These are phyloP conservation scores for Alternaria ventricosa DNA, from an alignment of 2,329 filamentous ascomycete genomes.

Conservation along the genomic window DNA sequence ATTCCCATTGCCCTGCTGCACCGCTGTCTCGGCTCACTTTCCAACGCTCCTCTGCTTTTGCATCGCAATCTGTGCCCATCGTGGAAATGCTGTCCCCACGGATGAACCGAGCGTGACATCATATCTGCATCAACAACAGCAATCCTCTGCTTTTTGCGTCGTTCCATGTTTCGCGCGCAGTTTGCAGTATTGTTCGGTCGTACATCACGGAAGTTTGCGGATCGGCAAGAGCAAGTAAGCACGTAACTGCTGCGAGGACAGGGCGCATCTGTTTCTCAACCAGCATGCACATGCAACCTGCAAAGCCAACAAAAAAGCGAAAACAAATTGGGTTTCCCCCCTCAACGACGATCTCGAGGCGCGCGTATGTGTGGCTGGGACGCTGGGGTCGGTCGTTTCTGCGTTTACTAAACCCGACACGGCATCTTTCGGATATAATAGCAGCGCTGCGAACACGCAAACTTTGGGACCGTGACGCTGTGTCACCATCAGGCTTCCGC, in stretches of 20 bases:
- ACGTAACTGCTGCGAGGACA: neutral
- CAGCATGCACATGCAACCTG: neutral
- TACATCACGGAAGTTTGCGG: neutral
- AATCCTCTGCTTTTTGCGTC: neutral
- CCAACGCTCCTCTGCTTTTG: neutral
- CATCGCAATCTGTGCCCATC: neutral
- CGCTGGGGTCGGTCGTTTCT: neutral
- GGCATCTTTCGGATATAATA: neutral
- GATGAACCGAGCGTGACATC: neutral
- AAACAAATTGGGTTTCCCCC: neutral
- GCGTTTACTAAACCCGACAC: neutral
- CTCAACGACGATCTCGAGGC: neutral
- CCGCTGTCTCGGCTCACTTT: neutral
- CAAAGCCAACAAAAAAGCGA: neutral
- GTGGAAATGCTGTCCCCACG: neutral
- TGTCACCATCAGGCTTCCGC: neutral
- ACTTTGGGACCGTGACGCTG: neutral
- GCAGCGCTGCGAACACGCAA: neutral
- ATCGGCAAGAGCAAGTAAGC: neutral
- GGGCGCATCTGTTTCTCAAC: neutral
- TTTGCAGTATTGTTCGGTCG: neutral
- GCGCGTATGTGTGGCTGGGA: neutral
- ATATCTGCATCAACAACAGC: neutral
- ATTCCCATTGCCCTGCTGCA: neutral
- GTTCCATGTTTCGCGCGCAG: neutral